Conservation (phyloP, 2,329 filamentous ascomycete species). For the Emydomyces testavorans region DNA sequence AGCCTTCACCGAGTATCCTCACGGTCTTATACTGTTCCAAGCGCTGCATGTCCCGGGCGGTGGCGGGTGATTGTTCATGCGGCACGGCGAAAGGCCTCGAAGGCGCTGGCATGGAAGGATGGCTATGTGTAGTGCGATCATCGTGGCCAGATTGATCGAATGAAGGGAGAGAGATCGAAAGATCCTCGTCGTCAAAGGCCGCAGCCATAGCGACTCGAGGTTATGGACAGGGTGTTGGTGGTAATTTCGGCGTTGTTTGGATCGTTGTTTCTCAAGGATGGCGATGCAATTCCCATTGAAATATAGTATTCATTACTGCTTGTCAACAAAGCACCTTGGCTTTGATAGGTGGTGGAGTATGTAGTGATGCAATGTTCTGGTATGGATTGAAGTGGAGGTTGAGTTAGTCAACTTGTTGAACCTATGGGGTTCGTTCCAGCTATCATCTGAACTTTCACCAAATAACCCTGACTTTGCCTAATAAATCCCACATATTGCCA, state of each 20-base stretch:
- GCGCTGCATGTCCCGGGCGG: constrained; percentile 58
- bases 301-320: no score
- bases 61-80: constrained; percentile 34
- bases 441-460: no score
- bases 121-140: constrained; percentile 17
- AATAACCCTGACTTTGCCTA: no score
- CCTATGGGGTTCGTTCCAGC: no score
- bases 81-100: constrained; percentile 14
- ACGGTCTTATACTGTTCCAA: constrained; percentile 87
- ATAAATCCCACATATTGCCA: no score
- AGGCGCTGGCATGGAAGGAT: constrained; percentile 13
- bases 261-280: not conserved
- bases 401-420: no score
- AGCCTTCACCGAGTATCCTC: constrained; percentile 85
- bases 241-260: not conserved
- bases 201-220: constrained; percentile 23
- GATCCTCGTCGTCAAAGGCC: constrained; percentile 29
- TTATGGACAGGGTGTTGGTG: not conserved
- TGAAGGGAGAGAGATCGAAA: constrained; percentile 27
- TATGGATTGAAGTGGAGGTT: no score
- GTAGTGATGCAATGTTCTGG: no score
- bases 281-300: no score
- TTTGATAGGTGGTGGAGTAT: no score
- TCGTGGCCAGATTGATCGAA: constrained; percentile 15
- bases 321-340: no score